Evolutionary conservation across 2,329 filamentous ascomycete species (phyloP), one percentile per base, ranked within the genome.

Genomic region (Graphium sp.): DNA sequence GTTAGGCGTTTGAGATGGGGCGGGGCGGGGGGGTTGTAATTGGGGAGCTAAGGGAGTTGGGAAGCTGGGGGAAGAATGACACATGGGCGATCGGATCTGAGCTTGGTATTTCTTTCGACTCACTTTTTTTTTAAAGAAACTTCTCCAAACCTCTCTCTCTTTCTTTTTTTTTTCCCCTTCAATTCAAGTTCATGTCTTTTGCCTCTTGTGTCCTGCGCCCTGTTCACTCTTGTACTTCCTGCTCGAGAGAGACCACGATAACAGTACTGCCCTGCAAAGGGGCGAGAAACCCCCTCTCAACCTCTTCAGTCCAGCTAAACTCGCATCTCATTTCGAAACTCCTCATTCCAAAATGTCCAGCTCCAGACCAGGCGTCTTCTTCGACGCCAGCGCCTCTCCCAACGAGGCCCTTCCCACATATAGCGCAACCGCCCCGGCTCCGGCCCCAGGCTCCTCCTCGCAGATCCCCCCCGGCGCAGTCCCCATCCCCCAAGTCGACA

Each of bases 231-330:
- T 12, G 14, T 5, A 21, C 8, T 8, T 6, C 15, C 15, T 20
- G 17, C 6, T 7, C 17, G 14, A 6, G 17, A 21, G 7, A 13
- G n/a, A 8, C 17, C 20, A 29, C 15, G 14, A 16, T 7, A 16
- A 16, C 12, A 15, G 11, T 13, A 9, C 12, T 28, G 30, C 30
- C n/a, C n/a, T n/a, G n/a, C n/a, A n/a, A n/a, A n/a, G n/a, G n/a
- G n/a, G n/a, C n/a, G n/a, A 32, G 30, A 32, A 28, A 32, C 24
- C 19, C 24, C 20, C 30, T 32, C 30, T 21, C 10, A 28, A 22
- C 14, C n/a, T 28, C 19, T 26, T 32, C 30, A 31, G 23, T 16
- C 4, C 8, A 15, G 5, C 10, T 14, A 9, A 15, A 6, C 17
- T 25, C 12, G 2, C n/a, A 4, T 8, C 10, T 14, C 5, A 25